These are phyloP conservation scores for Amanita rimosa DNA, from an alignment of 768 basidiomycete species.

Conservation along the genomic window DNA sequence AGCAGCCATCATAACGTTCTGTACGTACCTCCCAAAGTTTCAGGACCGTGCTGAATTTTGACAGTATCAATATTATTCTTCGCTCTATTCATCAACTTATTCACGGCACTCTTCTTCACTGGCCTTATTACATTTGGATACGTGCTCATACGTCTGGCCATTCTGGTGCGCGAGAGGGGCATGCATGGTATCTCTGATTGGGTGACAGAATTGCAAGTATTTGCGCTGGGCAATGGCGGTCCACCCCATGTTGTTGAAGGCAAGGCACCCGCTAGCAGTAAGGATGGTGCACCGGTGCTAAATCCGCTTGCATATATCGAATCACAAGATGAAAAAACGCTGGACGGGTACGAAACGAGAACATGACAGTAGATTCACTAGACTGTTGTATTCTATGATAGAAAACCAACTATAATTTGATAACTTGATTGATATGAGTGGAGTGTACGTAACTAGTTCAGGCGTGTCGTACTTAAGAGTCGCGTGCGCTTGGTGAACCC, in stretches of 20 bases:
- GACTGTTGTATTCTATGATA: neutral
- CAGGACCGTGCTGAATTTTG: neutral
- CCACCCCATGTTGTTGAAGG: neutral
- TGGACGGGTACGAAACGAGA: neutral
- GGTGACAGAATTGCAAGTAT: conserved; percentile 8
- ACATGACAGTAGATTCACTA: neutral
- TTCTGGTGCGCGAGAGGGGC: conserved; percentile 23
- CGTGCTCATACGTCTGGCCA: conserved; percentile 20
- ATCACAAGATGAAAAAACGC: neutral
- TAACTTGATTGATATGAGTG: too few species aligned
- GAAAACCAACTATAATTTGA: too few species aligned
- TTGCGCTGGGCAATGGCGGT: neutral
- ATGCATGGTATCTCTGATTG: conserved; percentile 16
- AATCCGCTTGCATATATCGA: neutral
- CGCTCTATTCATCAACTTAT: conserved; percentile 19
- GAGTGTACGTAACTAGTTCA: too few species aligned
- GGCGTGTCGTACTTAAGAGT: too few species aligned
- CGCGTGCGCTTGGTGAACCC: neutral
- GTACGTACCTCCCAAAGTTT: conserved; percentile 14
- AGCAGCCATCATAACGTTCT: conserved; percentile 16
- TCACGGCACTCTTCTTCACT: conserved; percentile 23
- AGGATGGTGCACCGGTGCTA: neutral
- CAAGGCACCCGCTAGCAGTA: neutral
- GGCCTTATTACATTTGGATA: conserved; percentile 18
- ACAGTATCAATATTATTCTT: conserved; percentile 23